Base-by-base conservation (phyloP, 2,329 filamentous ascomycete species). In the Pyrenophora seminiperda region DNA sequence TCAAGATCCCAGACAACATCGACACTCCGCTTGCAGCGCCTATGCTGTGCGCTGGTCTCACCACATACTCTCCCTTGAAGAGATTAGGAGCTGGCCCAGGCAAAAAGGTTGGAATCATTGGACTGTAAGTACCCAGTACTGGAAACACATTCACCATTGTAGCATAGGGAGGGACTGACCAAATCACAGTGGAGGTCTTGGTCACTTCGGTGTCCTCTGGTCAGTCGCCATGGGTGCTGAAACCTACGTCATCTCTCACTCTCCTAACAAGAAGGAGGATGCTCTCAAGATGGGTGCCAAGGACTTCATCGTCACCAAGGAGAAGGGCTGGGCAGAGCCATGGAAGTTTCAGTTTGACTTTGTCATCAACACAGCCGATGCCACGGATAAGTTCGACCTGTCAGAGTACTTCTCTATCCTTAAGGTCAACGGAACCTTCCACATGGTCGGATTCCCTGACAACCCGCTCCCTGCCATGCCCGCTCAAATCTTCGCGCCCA, bases 41-140 rank as follows among this genome's bases (percentile, higher is more conserved):
- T 7, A 91, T 92, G 88, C 81, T 94, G 61, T 95, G 91, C 73
- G 91, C 89, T 32, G 91, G 91, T 56, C 80, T 95, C 59, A 95
- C 91, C 3, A 85, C 85, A 51, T 95, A 86, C 77, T 88, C 83
- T 53, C 90, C 91, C 1, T 80, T 96, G 11, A 86, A 89, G 57
- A 83, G 90, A 40, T 86, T 91, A 66, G 88, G 88, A 17, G 81
- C 82, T 52, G 88, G 88, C 0, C 88, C 88, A 1, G 90, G 90
- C 55, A 90, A 89, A 79, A 90, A 90, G 76, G 84, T 91, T 17
- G 89, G 82, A 30, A 83, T 92, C 53, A 83, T 91, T 7, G 89
- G 89, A 55, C 77, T 91, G 58, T 76, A 61, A 71, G 75, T 27
- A 11, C 24, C 24, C 10, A 11, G 9, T 27, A 7, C 24, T 10